A percentile compares a stretch with the other conserved stretches of the same genome.
Conservation (phyloP, 2,329 filamentous ascomycete species). For the Fulvia fulva region DNA sequence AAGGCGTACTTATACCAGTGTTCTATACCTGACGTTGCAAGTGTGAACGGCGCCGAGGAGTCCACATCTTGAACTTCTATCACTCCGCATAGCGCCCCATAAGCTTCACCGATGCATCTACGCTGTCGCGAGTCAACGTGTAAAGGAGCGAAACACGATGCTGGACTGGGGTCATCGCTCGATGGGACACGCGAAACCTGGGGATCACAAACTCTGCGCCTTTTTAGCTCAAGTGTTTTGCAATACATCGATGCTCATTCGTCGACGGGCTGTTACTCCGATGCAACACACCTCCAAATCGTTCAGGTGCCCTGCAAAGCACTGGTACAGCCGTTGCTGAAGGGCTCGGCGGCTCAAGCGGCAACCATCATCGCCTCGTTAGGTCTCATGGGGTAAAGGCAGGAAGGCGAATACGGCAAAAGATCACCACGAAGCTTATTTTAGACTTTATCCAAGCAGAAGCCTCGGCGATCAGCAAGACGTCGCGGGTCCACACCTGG, state of each 20-base stretch:
- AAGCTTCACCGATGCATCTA: background rate
- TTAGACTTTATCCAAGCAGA: background rate
- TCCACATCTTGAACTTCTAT: background rate
- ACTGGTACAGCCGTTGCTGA: background rate
- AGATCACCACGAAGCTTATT: slow-evolving; percentile 2
- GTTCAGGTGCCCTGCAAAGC: background rate
- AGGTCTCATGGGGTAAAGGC: background rate
- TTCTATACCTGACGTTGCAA: background rate
- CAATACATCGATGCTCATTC: background rate
- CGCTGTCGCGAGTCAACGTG: background rate
- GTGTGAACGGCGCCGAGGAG: background rate
- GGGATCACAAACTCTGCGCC: background rate
- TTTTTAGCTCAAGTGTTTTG: background rate
- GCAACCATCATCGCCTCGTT: background rate
- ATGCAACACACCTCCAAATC: background rate
- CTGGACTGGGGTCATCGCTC: background rate
- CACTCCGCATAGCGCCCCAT: slow-evolving; percentile 3
- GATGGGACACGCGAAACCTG: background rate
- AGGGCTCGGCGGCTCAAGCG: background rate
- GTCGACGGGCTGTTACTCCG: background rate
- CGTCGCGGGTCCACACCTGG: background rate
- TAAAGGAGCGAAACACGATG: background rate
- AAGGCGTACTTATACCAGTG: background rate
- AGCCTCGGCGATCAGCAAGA: background rate
- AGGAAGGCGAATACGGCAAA: background rate